Conservation (phyloP, 177 flowering plant species). For the Vitis hybrid region DNA sequence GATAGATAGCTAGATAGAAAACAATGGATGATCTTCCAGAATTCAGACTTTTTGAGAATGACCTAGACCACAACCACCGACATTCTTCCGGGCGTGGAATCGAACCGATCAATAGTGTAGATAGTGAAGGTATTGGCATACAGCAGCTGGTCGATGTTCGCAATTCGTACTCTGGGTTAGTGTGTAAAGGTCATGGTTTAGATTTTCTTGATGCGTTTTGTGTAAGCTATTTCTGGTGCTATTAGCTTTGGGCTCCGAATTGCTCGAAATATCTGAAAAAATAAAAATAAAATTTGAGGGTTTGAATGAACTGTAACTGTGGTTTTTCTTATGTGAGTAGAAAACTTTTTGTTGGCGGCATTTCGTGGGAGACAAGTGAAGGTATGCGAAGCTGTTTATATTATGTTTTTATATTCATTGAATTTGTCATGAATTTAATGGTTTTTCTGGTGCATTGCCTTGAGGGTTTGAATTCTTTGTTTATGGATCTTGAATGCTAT, state of each 20-base stretch:
- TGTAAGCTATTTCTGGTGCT: not conserved
- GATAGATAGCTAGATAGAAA: not conserved
- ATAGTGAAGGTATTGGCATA: slow-evolving; percentile 5
- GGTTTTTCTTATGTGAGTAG: slow-evolving; percentile 47
- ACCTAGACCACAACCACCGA: slow-evolving; percentile 4
- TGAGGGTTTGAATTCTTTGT: too few species aligned
- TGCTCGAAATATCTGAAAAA: not conserved
- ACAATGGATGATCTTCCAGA: slow-evolving; percentile 17
- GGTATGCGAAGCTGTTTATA: slow-evolving; percentile 28
- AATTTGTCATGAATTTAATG: not conserved
- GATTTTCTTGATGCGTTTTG: not conserved
- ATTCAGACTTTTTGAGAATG: slow-evolving; percentile 11
- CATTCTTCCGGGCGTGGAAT: slow-evolving; percentile 1
- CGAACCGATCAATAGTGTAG: slow-evolving; percentile 13
- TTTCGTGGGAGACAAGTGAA: slow-evolving; percentile 69
- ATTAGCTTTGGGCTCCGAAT: not conserved
- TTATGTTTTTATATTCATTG: not conserved
- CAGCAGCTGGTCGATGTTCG: slow-evolving; percentile 10
- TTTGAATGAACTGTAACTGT: slow-evolving; percentile 8
- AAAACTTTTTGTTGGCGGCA: slow-evolving; percentile 73
- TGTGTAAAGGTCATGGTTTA: slow-evolving; percentile 1
- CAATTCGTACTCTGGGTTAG: slow-evolving; percentile 30
- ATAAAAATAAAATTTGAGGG: too few species aligned
- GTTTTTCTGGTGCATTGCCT: not conserved
- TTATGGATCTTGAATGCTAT: too few species aligned